Evolutionary conservation across 2,329 filamentous ascomycete genomes (phyloP).

Genomic region (Botryosphaeria agaves): DNA sequence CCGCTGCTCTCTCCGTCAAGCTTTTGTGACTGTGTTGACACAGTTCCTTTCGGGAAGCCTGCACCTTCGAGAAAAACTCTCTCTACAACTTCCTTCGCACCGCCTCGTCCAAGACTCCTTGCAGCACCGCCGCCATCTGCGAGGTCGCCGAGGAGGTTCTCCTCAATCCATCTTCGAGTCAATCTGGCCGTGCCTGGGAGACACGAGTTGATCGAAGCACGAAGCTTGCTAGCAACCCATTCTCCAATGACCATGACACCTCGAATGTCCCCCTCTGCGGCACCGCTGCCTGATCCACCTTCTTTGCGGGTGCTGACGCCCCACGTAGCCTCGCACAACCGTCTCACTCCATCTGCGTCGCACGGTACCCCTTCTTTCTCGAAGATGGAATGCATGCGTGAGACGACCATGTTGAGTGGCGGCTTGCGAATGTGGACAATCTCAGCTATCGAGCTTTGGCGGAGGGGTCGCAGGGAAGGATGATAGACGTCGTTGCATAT

Average conservation of each 20-base stretch:
- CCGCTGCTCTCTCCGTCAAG: slow-evolving; percentile 8
- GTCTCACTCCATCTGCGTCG: slow-evolving; percentile 76
- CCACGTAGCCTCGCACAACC: slow-evolving; percentile 70
- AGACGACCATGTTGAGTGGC: slow-evolving; percentile 67
- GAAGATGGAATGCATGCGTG: slow-evolving; percentile 68
- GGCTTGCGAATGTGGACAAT: slow-evolving; percentile 85
- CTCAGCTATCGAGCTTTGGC: slow-evolving; percentile 74
- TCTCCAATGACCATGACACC: slow-evolving; percentile 76
- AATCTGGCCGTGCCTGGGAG: slow-evolving; percentile 29
- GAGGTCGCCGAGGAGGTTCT: slow-evolving; percentile 50
- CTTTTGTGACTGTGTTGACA: slow-evolving; percentile 14
- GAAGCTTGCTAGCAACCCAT: slow-evolving; percentile 63
- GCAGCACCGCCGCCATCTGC: slow-evolving; percentile 54
- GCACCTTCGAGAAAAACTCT: slow-evolving; percentile 68
- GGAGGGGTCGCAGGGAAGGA: slow-evolving; percentile 65
- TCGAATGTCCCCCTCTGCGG: slow-evolving; percentile 58
- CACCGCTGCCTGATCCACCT: slow-evolving; percentile 31
- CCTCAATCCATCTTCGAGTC: slow-evolving; percentile 62
- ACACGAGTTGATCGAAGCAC: slow-evolving; percentile 20
- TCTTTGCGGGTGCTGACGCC: slow-evolving; percentile 59
- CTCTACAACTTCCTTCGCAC: slow-evolving; percentile 55
- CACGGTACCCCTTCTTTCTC: slow-evolving; percentile 76
- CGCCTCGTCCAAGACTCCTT: slow-evolving; percentile 54
- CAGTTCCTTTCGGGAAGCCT: slow-evolving; percentile 49
- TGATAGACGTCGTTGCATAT: slow-evolving; percentile 98